Percentiles rank a stretch among this genome's conserved stretches.
Evolutionary conservation across 2,329 filamentous ascomycete genomes (phyloP).

Genomic region (Colletotrichum sp.): DNA sequence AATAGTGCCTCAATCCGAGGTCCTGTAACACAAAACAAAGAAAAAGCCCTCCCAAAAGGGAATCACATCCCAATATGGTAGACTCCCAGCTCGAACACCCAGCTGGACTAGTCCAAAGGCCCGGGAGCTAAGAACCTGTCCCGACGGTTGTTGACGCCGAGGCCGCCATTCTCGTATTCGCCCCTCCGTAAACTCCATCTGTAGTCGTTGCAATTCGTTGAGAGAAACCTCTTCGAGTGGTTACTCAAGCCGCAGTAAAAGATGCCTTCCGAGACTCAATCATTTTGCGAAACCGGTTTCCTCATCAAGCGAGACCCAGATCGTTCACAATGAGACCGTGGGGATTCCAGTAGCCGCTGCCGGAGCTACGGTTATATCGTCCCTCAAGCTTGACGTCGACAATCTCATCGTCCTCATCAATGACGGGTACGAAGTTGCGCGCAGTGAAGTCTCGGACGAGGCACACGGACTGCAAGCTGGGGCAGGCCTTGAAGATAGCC

Average conservation of each 20-base stretch:
- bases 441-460: neutral
- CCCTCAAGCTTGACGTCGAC: neutral
- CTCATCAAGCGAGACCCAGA: neutral
- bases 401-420: neutral
- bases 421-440: neutral
- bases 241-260: neutral
- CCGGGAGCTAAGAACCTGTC: neutral
- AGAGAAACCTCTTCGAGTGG: neutral
- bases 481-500: neutral
- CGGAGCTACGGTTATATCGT: neutral
- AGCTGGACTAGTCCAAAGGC: neutral
- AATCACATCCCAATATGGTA: neutral
- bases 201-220: neutral
- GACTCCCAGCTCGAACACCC: neutral
- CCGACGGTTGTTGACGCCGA: neutral
- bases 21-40: neutral
- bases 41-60: neutral
- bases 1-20: neutral
- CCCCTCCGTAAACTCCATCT: neutral
- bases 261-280: neutral
- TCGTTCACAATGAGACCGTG: neutral
- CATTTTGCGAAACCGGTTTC: neutral
- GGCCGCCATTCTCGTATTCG: neutral
- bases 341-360: neutral
- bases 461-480: neutral